phyloP scores from a whole-genome alignment of 1,139 yeast species.

The Saccharomyces pastorianus region DNA sequence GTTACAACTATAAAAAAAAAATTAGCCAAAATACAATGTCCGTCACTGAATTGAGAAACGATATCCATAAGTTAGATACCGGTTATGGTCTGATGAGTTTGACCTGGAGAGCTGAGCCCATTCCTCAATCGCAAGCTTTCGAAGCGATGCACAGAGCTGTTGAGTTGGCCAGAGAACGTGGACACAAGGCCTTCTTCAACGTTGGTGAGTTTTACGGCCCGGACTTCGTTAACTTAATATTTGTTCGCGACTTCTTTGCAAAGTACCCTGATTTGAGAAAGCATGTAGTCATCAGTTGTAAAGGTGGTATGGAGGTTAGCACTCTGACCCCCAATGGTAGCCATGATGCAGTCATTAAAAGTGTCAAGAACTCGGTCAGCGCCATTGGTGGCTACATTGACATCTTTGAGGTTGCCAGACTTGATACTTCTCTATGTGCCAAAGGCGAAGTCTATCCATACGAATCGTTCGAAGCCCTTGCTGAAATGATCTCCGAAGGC shows the following conservation, averaged over 20 bases:
- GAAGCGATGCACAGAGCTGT: constrained; percentile 38
- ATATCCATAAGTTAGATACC: constrained; percentile 15
- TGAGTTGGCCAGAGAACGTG: constrained; percentile 36
- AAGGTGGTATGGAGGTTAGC: constrained; percentile 46
- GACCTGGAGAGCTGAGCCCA: constrained; percentile 45
- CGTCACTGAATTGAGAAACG: constrained; percentile 14
- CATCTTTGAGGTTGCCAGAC: constrained; percentile 62
- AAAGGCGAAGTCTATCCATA: constrained; percentile 25
- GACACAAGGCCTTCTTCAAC: constrained; percentile 54
- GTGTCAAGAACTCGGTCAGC: constrained; percentile 44
- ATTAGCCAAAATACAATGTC: constrained; percentile 11
- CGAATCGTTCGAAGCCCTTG: constrained; percentile 44
- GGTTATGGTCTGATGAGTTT: constrained; percentile 37
- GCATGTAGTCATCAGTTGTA: constrained; percentile 52
- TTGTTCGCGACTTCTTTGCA: constrained; percentile 49
- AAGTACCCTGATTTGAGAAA: constrained; percentile 47
- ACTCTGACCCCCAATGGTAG: constrained; percentile 43
- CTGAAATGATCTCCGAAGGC: constrained; percentile 48
- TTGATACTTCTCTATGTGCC: constrained; percentile 40
- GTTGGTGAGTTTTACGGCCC: constrained; percentile 75
- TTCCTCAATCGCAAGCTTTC: constrained; percentile 36
- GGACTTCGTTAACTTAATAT: constrained; percentile 43
- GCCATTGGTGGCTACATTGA: constrained; percentile 44
- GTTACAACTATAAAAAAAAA: no score
- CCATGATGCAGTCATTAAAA: constrained; percentile 39